Evolutionary conservation across 1,139 yeast species (phyloP).

Genomic region (Zygoascus sp.): DNA sequence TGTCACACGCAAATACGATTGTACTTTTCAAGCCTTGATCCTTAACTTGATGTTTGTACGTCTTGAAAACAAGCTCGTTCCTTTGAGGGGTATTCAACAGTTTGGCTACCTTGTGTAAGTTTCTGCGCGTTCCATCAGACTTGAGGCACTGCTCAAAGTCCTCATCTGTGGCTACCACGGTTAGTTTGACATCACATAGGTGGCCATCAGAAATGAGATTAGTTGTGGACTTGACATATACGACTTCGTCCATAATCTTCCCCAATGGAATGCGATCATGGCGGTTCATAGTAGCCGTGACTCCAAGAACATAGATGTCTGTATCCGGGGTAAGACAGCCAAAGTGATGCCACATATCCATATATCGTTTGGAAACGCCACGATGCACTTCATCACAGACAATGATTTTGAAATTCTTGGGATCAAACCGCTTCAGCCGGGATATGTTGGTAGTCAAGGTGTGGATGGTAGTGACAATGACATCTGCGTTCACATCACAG

Average conservation of each 20-base stretch:
- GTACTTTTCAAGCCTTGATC: slow-evolving; percentile 50
- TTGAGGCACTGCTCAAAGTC: slow-evolving; percentile 36
- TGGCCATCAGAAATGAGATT: slow-evolving; percentile 68
- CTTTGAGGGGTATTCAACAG: slow-evolving; percentile 52
- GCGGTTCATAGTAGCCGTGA: slow-evolving; percentile 76
- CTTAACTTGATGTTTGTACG: slow-evolving; percentile 49
- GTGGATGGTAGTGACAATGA: slow-evolving; percentile 75
- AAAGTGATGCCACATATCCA: slow-evolving; percentile 52
- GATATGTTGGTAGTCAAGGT: slow-evolving; percentile 44
- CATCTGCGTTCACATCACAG: slow-evolving; percentile 49
- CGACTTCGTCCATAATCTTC: slow-evolving; percentile 65
- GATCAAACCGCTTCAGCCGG: slow-evolving; percentile 53
- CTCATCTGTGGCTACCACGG: slow-evolving; percentile 46
- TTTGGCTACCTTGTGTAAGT: slow-evolving; percentile 33
- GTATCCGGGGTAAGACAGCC: slow-evolving; percentile 44
- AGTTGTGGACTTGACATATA: slow-evolving; percentile 60
- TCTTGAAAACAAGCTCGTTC: slow-evolving; percentile 52
- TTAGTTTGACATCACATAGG: slow-evolving; percentile 64
- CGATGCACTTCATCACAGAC: slow-evolving; percentile 94
- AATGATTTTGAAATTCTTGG: slow-evolving; percentile 60
- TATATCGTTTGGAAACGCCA: slow-evolving; percentile 71
- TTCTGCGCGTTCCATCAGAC: slow-evolving; percentile 45
- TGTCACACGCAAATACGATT: slow-evolving; percentile 71
- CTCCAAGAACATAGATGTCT: slow-evolving; percentile 63
- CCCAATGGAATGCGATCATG: slow-evolving; percentile 62